Conservation (phyloP, 164 flowering plant species). For the Vitis riparia region DNA sequence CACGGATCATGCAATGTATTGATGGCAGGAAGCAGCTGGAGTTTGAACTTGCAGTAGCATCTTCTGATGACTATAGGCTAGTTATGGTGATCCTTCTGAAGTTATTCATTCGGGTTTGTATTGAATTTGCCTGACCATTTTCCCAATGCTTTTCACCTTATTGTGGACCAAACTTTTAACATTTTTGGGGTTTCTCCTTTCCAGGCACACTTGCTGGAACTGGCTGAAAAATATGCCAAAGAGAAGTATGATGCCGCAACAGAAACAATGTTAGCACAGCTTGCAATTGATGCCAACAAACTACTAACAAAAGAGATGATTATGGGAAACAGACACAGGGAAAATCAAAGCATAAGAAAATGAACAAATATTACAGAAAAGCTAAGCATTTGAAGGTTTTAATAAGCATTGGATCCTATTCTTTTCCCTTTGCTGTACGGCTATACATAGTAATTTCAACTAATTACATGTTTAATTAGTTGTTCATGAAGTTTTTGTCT, state of each 20-base stretch:
- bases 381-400: slow-evolving; percentile 75
- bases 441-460: background rate
- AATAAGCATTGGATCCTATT: slow-evolving; percentile 11
- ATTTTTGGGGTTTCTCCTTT: background rate
- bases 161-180: no score
- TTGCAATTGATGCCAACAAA: slow-evolving; percentile 81
- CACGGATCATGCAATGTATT: background rate
- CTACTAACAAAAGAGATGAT: slow-evolving; percentile 48
- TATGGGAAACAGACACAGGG: slow-evolving; percentile 51
- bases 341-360: slow-evolving; percentile 82
- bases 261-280: slow-evolving; percentile 93
- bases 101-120: slow-evolving; percentile 1
- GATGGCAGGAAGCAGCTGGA: background rate
- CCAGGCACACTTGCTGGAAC: slow-evolving; percentile 82
- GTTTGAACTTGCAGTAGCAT: background rate
- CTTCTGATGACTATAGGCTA: background rate
- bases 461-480: no score
- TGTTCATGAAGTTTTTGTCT: no score
- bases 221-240: slow-evolving; percentile 90
- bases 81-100: background rate
- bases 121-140: background rate
- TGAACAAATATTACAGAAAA: slow-evolving; percentile 66
- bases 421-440: slow-evolving; percentile 8
- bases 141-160: no score
- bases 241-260: slow-evolving; percentile 98